Percentiles rank a stretch among this genome's conserved stretches.
Conservation (phyloP, 2,329 filamentous ascomycete species). For the Phyllosticta citrichinensis region DNA sequence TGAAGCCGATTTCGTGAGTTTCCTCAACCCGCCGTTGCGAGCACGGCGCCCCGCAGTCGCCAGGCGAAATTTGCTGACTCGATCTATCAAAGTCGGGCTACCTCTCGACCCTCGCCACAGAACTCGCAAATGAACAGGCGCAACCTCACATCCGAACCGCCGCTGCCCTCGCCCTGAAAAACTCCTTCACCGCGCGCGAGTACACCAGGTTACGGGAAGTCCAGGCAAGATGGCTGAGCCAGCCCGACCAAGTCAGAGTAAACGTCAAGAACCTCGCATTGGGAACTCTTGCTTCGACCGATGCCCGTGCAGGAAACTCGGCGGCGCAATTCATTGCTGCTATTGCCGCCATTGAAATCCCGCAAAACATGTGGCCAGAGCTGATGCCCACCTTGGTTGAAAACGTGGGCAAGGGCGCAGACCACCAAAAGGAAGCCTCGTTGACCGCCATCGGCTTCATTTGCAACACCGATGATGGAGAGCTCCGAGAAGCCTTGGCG, state of each 20-base stretch:
- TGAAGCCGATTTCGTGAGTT: constrained; percentile 85
- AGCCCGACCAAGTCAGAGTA: constrained; percentile 74
- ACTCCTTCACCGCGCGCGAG: constrained; percentile 93
- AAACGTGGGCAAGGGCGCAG: constrained; percentile 78
- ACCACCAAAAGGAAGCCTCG: constrained; percentile 88
- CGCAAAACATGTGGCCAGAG: constrained; percentile 85
- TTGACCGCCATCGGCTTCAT: constrained; percentile 96
- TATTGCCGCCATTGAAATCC: constrained; percentile 89
- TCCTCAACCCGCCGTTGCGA: constrained; percentile 24
- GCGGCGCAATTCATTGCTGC: constrained; percentile 92
- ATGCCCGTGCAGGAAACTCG: constrained; percentile 74
- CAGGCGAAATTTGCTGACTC: constrained; percentile 9
- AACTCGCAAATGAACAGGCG: constrained; percentile 83
- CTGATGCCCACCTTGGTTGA: constrained; percentile 82
- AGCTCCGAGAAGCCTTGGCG: constrained; percentile 70
- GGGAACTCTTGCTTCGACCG: constrained; percentile 70
- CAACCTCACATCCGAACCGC: constrained; percentile 80
- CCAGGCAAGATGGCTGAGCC: constrained; percentile 84
- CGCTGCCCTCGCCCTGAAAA: constrained; percentile 93
- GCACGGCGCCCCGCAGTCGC: constrained; percentile 2
- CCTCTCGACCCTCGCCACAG: constrained; percentile 81
- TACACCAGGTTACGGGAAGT: constrained; percentile 76
- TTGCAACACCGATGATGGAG: constrained; percentile 86
- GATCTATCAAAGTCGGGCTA: constrained; percentile 63
- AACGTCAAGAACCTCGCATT: constrained; percentile 86